Conservation (phyloP, 2,329 filamentous ascomycete genomes). For the Coniochaeta sp. region DNA sequence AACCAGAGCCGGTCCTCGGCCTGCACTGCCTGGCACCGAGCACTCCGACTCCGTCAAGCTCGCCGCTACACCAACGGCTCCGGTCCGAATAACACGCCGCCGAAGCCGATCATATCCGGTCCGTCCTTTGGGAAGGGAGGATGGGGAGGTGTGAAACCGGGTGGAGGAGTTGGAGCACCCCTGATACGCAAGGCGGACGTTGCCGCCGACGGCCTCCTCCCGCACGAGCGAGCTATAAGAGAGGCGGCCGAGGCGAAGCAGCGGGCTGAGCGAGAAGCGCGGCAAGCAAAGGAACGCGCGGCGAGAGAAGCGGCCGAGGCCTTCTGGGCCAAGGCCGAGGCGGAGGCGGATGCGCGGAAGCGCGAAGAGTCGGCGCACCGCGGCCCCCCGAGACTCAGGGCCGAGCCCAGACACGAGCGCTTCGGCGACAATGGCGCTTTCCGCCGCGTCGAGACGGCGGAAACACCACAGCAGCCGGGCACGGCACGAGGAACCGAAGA, state of each 20-base stretch:
- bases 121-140: neutral
- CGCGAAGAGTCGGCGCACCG: neutral
- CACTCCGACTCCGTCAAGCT: neutral
- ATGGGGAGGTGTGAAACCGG: neutral
- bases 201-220: conserved; percentile 4
- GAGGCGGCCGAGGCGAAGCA: conserved; percentile 1
- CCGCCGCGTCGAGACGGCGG: neutral
- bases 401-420: neutral
- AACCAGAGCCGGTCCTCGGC: conserved; percentile 14
- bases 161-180: neutral
- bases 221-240: conserved; percentile 3
- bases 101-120: neutral
- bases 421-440: neutral
- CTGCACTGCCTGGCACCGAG: conserved; percentile 13
- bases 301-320: neutral
- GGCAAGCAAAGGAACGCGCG: neutral
- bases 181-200: neutral
- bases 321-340: neutral
- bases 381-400: neutral
- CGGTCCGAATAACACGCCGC: neutral
- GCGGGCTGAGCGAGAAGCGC: neutral
- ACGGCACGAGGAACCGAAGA: neutral
- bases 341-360: neutral
- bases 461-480: neutral
- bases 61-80: neutral